Evolutionary conservation across 768 basidiomycete genomes (phyloP), one percentile per base, ranked within the genome.

Genomic region (Lepiota venenata): DNA sequence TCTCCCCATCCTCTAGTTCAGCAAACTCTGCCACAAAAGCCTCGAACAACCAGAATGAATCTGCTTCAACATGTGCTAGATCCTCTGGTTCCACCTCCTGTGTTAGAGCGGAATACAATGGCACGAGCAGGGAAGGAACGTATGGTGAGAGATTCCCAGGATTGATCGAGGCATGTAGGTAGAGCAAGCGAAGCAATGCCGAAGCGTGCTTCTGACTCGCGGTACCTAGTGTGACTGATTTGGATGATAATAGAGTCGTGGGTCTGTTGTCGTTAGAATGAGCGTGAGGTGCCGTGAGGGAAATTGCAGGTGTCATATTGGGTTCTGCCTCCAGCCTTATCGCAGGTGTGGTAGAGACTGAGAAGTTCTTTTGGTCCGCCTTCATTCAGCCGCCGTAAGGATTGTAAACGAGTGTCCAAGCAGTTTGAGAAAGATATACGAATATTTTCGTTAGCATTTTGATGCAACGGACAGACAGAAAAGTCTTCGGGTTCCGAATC

Each of bases 31-130:
- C 82, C 0, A 90, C 71, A 60, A 91, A 74, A 0, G 83, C 78
- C 65, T 91, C 88, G 52, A 91, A 87, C 4, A 91, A 61, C 90
- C 89, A 92, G 65, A 92, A 92, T 0, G 85, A 78, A 61, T 92
- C 90, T 1, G 90, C 89, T 66, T 92, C 90, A 4, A 77, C 78
- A 64, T 91, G 87, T 0, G 79, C 74, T 9, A 79, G 64, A 40
- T 88, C 85, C 50, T 81, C 77, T 0, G 76, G 67, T 15, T 87
- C 79, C 1, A 83, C 73, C 61, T 91, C 88, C 62, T 81, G 78
- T 15, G 72, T 67, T 46, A 90, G 69, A 0, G 79, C 80, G 7
- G 77, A 76, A 65, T 89, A 90, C 20, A 91, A 63, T 0, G 87
- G 86, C 14, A 91, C 75, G 10, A 91, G 74, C 9, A 91, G 65